Conservation (phyloP, 2,329 filamentous ascomycete genomes). For the Pestalotiopsis sp. region DNA sequence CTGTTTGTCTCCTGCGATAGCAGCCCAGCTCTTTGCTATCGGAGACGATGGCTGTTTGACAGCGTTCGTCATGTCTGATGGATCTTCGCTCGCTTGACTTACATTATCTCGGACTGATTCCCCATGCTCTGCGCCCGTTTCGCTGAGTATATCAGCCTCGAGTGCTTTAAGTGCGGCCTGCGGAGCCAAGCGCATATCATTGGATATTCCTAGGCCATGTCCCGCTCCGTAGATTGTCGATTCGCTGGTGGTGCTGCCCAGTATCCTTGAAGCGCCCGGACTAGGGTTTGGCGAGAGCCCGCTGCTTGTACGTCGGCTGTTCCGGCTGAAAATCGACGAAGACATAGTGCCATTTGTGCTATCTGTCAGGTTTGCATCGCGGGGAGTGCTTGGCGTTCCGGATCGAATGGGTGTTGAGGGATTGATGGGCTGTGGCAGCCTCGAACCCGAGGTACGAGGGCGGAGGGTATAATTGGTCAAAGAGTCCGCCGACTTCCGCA, state of each 20-base stretch:
- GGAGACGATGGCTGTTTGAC: background rate
- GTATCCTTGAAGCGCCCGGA: conserved; percentile 8
- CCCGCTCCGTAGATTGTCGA: background rate
- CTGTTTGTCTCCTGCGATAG: background rate
- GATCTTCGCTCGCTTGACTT: background rate
- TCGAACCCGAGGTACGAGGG: conserved; percentile 39
- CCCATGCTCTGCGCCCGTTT: background rate
- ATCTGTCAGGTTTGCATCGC: conserved; percentile 42
- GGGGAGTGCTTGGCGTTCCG: conserved; percentile 33
- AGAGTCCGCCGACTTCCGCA: conserved; percentile 19
- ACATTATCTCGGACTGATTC: background rate
- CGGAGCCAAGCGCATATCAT: background rate
- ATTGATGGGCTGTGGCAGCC: conserved; percentile 36
- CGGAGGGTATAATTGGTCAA: conserved; percentile 30
- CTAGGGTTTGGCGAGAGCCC: conserved; percentile 11
- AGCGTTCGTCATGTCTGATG: background rate
- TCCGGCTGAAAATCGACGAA: conserved; percentile 42
- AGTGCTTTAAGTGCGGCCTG: background rate
- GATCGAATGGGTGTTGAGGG: conserved; percentile 39
- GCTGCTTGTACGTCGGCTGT: conserved; percentile 24
- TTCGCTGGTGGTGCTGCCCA: background rate
- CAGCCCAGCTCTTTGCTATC: conserved; percentile 6
- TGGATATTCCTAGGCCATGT: background rate
- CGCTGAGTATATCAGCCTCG: background rate
- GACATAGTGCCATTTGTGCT: conserved; percentile 40